phyloP scores from a whole-genome alignment of 371 early-diverging fungal species.

The Gilbertella persicaria region DNA sequence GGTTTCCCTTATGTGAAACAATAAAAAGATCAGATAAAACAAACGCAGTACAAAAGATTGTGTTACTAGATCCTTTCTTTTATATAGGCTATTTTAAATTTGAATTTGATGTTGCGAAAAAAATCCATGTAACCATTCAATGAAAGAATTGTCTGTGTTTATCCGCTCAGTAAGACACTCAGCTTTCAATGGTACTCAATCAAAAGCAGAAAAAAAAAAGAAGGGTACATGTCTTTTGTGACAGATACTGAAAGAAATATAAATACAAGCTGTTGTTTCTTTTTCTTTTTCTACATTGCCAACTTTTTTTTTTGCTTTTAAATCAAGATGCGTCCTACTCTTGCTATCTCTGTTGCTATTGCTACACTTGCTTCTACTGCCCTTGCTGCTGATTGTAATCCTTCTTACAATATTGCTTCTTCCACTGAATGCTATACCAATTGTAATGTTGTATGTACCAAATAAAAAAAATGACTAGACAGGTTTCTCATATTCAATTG shows the following conservation, averaged over 20 bases:
- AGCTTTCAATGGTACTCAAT: too few species aligned
- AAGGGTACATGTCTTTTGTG: too few species aligned
- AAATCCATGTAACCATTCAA: constrained; percentile 8
- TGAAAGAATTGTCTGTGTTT: constrained; percentile 3
- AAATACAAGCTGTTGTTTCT: neutral
- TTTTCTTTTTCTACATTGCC: too few species aligned
- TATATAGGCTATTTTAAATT: too few species aligned
- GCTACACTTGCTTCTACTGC: constrained; percentile 15
- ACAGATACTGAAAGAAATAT: constrained; percentile 1
- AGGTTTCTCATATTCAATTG: neutral
- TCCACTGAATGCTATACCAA: constrained; percentile 18
- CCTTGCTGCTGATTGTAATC: constrained; percentile 27
- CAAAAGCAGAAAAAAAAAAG: too few species aligned
- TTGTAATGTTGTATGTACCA: constrained; percentile 28
- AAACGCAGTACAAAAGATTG: neutral
- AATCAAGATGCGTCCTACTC: constrained; percentile 15
- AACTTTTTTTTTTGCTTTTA: neutral
- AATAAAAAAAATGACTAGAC: neutral
- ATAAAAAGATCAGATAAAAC: constrained; percentile 14
- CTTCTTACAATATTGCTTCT: constrained; percentile 24
- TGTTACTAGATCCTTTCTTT: neutral
- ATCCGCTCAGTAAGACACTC: constrained; percentile 6
- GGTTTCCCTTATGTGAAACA: constrained; percentile 11
- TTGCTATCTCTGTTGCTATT: constrained; percentile 18
- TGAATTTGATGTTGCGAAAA: constrained; percentile 5